Base-by-base conservation (phyloP, 169 alveolate species). In the Cryptosporidium sp. region DNA sequence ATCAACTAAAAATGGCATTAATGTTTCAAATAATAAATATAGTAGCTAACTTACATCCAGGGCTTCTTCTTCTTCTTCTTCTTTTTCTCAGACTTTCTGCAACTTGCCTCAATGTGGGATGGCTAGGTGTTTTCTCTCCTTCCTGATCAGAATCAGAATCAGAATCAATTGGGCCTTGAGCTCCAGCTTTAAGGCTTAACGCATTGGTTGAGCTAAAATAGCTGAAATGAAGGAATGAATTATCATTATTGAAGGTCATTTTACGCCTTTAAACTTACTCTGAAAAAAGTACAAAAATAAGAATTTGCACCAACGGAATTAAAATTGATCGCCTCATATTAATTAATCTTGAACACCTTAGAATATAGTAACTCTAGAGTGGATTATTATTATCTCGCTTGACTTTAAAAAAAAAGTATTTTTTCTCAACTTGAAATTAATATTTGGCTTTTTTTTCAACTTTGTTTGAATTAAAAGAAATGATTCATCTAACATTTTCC, bases 31-130 rank as follows among this genome's bases (percentile, higher is more conserved):
- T 9, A 31, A 6, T 33, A 31, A n/a, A 12, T 35, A 23, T 21
- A 31, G 33, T 7, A 33, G 18, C 7, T 33, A 65, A 65, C 72
- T 65, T 65, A 65, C 72, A 33, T 65, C 72, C 72, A 1, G 3
- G 1, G 10, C 6, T 2, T 26, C 31, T 1, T 3, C 3, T 26
- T 35, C 23, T 31, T 35, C 23, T 10, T 16, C 21, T 65, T 65
- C 51, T 65, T 35, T 1, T 33, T 4, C 16, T n/a, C 0, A 31
- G 35, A 37, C 0, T 37, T 37, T 37, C 44, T 53, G 8, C 62
- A 56, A 21, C 35, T 56, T 26, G 10, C 18, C 9, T 26, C 7
- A 65, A 65, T 29, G 51, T 31, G 9, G 33, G 48, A 29, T 35
- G 52, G 2, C 52, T 12, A 37, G 9, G n/a, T 29, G 0, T 0